Evolutionary conservation across 2,329 filamentous ascomycete species (phyloP).

Genomic region (Talaromyces sp.): DNA sequence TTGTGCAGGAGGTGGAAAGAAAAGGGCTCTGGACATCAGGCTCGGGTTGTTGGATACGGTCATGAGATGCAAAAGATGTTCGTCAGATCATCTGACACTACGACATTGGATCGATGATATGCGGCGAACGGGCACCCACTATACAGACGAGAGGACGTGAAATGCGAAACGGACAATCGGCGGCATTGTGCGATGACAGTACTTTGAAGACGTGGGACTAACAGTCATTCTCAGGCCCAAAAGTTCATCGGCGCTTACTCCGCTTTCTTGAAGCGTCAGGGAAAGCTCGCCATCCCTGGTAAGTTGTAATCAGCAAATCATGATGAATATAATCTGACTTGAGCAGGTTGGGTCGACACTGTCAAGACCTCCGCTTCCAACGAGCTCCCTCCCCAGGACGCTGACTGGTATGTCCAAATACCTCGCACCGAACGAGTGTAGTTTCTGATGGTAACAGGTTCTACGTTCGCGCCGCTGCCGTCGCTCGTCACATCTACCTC

Average conservation of each 20-base stretch:
- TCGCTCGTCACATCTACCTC: constrained; percentile 98
- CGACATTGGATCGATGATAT: neutral
- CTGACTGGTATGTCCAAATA: constrained; percentile 76
- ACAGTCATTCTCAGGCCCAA: constrained; percentile 50
- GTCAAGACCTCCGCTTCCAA: constrained; percentile 97
- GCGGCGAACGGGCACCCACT: constrained; percentile 19
- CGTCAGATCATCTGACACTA: neutral
- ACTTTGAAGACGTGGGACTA: constrained; percentile 11
- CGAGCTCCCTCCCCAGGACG: constrained; percentile 96
- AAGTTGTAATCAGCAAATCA: constrained; percentile 34
- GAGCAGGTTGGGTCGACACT: constrained; percentile 92
- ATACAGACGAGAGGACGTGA: constrained; percentile 8
- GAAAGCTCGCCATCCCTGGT: constrained; percentile 68
- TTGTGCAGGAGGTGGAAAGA: neutral
- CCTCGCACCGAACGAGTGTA: neutral
- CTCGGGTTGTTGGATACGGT: neutral
- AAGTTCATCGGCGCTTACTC: constrained; percentile 68
- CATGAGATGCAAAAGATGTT: neutral
- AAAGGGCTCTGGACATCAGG: neutral
- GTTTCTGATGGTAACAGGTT: constrained; percentile 46
- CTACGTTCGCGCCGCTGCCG: constrained; percentile 83
- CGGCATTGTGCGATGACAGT: neutral
- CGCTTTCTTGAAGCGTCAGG: constrained; percentile 68
- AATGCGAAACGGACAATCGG: neutral
- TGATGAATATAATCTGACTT: neutral